Conservation (phyloP, 768 basidiomycete species). For the Amanita muscaria region DNA sequence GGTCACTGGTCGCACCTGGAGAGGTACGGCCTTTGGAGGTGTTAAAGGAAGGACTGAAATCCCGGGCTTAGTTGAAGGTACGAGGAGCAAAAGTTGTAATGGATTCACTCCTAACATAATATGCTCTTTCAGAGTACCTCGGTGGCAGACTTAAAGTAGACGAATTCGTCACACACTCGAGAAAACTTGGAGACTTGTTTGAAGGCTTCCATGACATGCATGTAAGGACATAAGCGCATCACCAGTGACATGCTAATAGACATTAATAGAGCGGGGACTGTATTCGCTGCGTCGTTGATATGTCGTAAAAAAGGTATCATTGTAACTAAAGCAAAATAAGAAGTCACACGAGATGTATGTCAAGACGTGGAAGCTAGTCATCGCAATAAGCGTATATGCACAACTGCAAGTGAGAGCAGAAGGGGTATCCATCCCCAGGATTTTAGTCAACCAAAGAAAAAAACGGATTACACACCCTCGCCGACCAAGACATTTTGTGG, state of each 20-base stretch:
- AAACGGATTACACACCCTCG: slow-evolving; percentile 30
- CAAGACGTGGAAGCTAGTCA: background rate
- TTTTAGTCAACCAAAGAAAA: background rate
- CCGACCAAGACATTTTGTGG: slow-evolving; percentile 38
- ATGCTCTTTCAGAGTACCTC: slow-evolving; percentile 59
- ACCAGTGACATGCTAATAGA: background rate
- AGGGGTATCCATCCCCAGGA: too few species aligned
- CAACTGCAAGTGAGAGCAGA: too few species aligned
- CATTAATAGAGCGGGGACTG: slow-evolving; percentile 49
- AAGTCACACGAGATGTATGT: background rate
- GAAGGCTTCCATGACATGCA: slow-evolving; percentile 95
- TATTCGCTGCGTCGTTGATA: slow-evolving; percentile 93
- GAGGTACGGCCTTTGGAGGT: slow-evolving; percentile 92
- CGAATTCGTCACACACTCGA: slow-evolving; percentile 90
- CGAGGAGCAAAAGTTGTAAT: slow-evolving; percentile 6
- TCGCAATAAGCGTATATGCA: background rate
- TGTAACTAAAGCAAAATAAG: background rate
- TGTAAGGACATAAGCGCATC: slow-evolving; percentile 39
- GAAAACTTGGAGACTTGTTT: slow-evolving; percentile 68
- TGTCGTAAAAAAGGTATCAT: slow-evolving; percentile 38
- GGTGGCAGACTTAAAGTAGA: slow-evolving; percentile 80
- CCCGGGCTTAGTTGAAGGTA: slow-evolving; percentile 87
- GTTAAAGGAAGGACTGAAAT: slow-evolving; percentile 97
- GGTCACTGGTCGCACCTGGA: slow-evolving; percentile 90
- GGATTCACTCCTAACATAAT: background rate